A percentile compares a stretch with the other conserved stretches of the same genome.
Evolutionary conservation across 2,329 filamentous ascomycete species (phyloP).

Genomic region (Stagonosporopsis cucurbitacearum): DNA sequence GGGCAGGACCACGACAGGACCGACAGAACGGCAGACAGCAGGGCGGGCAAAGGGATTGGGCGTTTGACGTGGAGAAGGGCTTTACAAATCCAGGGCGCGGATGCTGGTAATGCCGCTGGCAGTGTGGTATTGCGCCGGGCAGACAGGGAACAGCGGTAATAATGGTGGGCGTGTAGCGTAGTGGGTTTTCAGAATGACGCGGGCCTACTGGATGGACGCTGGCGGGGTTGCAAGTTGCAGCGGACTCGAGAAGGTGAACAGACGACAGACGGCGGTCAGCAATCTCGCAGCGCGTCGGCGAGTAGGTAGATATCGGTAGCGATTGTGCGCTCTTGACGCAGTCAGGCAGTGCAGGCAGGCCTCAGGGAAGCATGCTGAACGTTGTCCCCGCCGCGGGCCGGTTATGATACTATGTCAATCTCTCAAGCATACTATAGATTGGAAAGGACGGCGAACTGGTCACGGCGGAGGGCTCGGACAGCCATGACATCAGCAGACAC

Average conservation of each 20-base stretch:
- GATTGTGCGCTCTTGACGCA: slow-evolving; percentile 13
- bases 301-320: slow-evolving; percentile 17
- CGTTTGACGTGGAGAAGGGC: slow-evolving; percentile 1
- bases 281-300: slow-evolving; percentile 12
- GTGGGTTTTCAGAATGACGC: slow-evolving; percentile 39
- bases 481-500: slow-evolving; percentile 38
- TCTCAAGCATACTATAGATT: slow-evolving; percentile 23
- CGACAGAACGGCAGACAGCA: slow-evolving; percentile 29
- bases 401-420: slow-evolving; percentile 10
- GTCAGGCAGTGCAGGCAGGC: slow-evolving; percentile 7
- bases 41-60: slow-evolving; percentile 40
- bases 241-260: slow-evolving; percentile 9
- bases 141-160: slow-evolving; percentile 17
- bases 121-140: slow-evolving; percentile 18
- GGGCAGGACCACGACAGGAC: slow-evolving; percentile 31
- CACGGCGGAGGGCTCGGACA: slow-evolving; percentile 24
- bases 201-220: slow-evolving; percentile 17
- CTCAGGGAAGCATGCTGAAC: slow-evolving; percentile 16
- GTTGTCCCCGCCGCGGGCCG: slow-evolving; percentile 18
- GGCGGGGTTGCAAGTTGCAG: slow-evolving; percentile 28
- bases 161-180: slow-evolving; percentile 9
- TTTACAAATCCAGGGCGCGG: slow-evolving; percentile 28
- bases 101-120: slow-evolving; percentile 14
- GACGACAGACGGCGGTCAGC: slow-evolving; percentile 1
- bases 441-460: slow-evolving; percentile 6